A percentile compares a stretch with the other conserved stretches of the same genome.
Evolutionary conservation across 1,139 yeast species (phyloP).

Genomic region (Diutina rugosa): DNA sequence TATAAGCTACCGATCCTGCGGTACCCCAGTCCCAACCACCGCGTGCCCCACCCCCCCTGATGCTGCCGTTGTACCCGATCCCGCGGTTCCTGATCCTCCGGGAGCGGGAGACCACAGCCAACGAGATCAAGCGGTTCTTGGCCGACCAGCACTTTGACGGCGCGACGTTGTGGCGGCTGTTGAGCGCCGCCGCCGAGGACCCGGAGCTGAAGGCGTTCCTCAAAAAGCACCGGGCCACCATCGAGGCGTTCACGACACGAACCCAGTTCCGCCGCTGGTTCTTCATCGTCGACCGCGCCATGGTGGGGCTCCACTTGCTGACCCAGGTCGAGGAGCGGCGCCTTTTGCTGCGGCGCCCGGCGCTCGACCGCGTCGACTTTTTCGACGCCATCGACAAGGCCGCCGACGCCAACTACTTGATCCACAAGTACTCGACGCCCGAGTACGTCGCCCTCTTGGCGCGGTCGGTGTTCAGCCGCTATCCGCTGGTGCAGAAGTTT

Average conservation of each 20-base stretch:
- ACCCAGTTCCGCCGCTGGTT: background rate
- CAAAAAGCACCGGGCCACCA: background rate
- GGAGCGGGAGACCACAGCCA: background rate
- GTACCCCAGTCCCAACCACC: no score
- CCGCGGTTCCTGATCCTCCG: background rate
- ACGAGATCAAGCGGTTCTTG: background rate
- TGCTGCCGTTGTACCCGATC: background rate
- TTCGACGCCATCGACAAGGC: background rate
- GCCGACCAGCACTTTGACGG: background rate
- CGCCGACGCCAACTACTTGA: background rate
- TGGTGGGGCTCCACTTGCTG: background rate
- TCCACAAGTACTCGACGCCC: background rate
- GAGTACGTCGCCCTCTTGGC: background rate
- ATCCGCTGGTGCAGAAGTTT: background rate
- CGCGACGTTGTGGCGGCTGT: background rate
- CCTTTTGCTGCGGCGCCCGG: background rate
- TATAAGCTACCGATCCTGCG: no score
- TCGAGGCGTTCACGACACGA: background rate
- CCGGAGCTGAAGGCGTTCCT: background rate
- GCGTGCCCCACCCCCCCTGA: no score
- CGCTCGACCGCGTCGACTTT: background rate
- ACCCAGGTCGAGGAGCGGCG: background rate
- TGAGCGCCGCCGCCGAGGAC: background rate
- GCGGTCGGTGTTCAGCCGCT: background rate
- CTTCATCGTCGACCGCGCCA: background rate